phyloP scores from a whole-genome alignment of 495 filamentous ascomycete genomes.

The Podospora anserina region DNA sequence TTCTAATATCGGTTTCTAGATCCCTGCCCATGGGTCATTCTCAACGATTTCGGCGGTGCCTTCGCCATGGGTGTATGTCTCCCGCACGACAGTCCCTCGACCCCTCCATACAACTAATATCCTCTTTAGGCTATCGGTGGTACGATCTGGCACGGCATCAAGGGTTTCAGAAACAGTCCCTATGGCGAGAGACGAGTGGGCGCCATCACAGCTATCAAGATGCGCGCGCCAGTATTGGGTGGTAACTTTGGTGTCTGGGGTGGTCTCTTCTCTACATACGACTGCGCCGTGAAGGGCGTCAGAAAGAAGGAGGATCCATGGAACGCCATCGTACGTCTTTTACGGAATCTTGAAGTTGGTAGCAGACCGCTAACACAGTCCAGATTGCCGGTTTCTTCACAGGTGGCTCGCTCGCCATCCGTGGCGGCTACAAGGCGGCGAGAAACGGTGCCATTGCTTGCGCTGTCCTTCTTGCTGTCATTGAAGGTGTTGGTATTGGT shows the following conservation, averaged over 20 bases:
- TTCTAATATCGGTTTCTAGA: constrained; percentile 32
- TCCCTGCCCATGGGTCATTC: constrained; percentile 92
- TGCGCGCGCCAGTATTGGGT: constrained; percentile 88
- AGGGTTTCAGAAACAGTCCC: constrained; percentile 84
- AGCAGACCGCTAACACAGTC: constrained; percentile 1
- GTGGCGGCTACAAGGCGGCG: constrained; percentile 83
- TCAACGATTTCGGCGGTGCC: constrained; percentile 95
- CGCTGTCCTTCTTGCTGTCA: constrained; percentile 88
- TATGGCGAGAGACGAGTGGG: constrained; percentile 95
- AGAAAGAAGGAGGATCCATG: constrained; percentile 96
- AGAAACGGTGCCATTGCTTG: constrained; percentile 95
- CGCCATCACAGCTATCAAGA: constrained; percentile 94
- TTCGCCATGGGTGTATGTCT: constrained; percentile 91
- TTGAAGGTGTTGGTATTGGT: constrained; percentile 95
- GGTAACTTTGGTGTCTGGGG: constrained; percentile 97
- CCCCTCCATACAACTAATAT: constrained; percentile 9
- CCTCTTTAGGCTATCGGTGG: constrained; percentile 73
- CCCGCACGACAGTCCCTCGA: neutral
- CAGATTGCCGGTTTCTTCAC: constrained; percentile 91
- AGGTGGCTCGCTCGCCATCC: constrained; percentile 82
- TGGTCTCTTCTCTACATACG: constrained; percentile 88
- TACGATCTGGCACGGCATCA: constrained; percentile 95
- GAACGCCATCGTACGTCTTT: constrained; percentile 65
- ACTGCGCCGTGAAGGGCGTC: constrained; percentile 95
- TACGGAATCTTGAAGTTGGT: neutral